A percentile compares a stretch with the other conserved stretches of the same genome.
Evolutionary conservation across 1,284 basidiomycete genomes (phyloP).

Genomic region (Apiotrichum mycotoxinovorans): DNA sequence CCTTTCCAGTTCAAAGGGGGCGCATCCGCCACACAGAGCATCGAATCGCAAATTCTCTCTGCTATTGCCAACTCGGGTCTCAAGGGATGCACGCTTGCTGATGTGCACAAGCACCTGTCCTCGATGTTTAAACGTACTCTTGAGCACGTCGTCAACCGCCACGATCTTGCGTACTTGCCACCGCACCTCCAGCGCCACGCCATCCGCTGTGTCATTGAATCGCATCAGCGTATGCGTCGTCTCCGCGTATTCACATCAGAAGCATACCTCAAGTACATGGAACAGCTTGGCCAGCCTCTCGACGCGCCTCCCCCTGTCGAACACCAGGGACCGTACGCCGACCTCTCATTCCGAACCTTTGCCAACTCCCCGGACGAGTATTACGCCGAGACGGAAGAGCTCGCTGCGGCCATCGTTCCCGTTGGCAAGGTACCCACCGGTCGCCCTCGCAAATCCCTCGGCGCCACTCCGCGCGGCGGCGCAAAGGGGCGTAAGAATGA

Average conservation of each 20-base stretch:
- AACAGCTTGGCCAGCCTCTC: conserved; percentile 18
- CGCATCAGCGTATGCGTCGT: conserved; percentile 33
- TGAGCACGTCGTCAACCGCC: conserved; percentile 34
- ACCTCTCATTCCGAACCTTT: conserved; percentile 18
- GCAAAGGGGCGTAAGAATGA: neutral
- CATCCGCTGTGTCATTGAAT: conserved; percentile 35
- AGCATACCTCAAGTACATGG: conserved; percentile 28
- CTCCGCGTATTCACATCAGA: conserved; percentile 27
- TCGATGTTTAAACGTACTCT: conserved; percentile 32
- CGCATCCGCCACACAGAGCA: conserved; percentile 13
- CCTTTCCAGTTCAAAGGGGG: conserved; percentile 14
- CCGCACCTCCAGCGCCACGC: conserved; percentile 29
- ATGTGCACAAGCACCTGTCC: conserved; percentile 20
- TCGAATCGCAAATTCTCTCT: conserved; percentile 31
- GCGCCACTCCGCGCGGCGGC: neutral
- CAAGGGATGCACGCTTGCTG: conserved; percentile 26
- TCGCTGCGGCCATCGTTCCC: conserved; percentile 2
- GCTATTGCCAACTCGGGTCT: conserved; percentile 20
- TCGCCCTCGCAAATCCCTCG: neutral
- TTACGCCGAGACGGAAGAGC: conserved; percentile 1
- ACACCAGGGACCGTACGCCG: conserved; percentile 28
- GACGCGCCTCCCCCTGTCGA: conserved; percentile 13
- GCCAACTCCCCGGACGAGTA: conserved; percentile 7
- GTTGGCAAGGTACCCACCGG: conserved; percentile 1
- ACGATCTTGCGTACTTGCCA: conserved; percentile 25